Conservation (phyloP, 2,329 filamentous ascomycete species). For the Ophiostoma novo-ulmi region DNA sequence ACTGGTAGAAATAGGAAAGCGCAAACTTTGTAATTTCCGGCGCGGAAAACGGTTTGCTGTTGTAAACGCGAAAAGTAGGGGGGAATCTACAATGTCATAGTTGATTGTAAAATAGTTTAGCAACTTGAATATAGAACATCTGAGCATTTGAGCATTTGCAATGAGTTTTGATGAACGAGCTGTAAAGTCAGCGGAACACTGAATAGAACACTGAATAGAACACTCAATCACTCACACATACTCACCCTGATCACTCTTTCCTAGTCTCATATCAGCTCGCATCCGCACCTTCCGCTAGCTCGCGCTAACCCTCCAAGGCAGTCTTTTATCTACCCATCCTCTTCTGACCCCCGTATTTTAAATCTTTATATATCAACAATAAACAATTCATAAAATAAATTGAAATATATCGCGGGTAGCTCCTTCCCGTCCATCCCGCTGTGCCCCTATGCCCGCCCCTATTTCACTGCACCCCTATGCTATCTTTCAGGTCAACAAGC, state of each 20-base stretch:
- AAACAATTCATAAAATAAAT: not conserved
- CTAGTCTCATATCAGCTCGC: not conserved
- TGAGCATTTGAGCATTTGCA: no score
- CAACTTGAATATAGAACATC: no score
- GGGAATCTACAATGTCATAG: not conserved
- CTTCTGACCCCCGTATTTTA: not conserved
- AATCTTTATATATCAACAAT: not conserved
- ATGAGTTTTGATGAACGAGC: no score
- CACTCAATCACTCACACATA: no score
- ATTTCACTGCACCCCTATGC: not conserved
- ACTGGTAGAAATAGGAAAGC: constrained; percentile 16
- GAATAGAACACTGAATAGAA: not conserved
- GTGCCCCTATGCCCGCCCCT: not conserved
- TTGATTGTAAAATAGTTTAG: not conserved
- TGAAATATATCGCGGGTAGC: not conserved
- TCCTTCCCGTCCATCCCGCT: not conserved
- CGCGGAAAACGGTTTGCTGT: not conserved
- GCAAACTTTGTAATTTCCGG: constrained; percentile 20
- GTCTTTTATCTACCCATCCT: not conserved
- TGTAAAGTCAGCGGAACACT: no score
- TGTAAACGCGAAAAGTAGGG: not conserved
- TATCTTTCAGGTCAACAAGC: not conserved
- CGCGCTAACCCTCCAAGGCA: not conserved
- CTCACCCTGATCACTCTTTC: not conserved
- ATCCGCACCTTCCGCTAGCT: constrained; percentile 3